Evolutionary conservation across 2,329 filamentous ascomycete genomes (phyloP).

Genomic region (Dothistroma septosporum): DNA sequence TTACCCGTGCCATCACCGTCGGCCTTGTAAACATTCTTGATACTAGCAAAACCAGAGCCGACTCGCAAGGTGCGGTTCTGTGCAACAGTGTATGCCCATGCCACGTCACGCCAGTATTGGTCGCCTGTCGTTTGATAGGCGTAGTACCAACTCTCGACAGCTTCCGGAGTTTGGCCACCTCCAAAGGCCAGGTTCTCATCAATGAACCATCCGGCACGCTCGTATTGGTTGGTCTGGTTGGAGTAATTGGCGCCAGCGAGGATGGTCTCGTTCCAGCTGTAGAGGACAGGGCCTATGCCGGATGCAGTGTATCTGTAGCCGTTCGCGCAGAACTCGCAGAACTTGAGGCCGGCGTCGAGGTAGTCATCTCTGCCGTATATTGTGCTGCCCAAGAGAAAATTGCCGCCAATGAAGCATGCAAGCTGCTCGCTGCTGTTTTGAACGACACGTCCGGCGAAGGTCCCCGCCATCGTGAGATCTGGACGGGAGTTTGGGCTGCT

Average conservation of each 20-base stretch:
- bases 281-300: constrained; percentile 69
- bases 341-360: constrained; percentile 66
- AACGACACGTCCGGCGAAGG: constrained; percentile 39
- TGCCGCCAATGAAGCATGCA: constrained; percentile 80
- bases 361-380: constrained; percentile 64
- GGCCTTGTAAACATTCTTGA: constrained; percentile 15
- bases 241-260: constrained; percentile 29
- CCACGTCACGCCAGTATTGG: constrained; percentile 18
- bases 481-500: constrained; percentile 61
- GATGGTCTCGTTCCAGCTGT: constrained; percentile 37
- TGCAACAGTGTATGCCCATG: constrained; percentile 14
- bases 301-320: constrained; percentile 68
- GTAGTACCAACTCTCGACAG: constrained; percentile 18
- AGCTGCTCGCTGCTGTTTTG: constrained; percentile 48
- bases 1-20: constrained; percentile 50
- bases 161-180: constrained; percentile 49
- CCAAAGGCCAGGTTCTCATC: constrained; percentile 35
- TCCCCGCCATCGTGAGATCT: constrained; percentile 55
- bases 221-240: constrained; percentile 56
- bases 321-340: constrained; percentile 70
- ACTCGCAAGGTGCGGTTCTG: constrained; percentile 17
- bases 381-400: constrained; percentile 78
- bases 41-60: constrained; percentile 16
- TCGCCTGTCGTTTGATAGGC: constrained; percentile 16
- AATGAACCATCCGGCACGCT: constrained; percentile 62